These are phyloP conservation scores for Clarireedia paspali DNA, from an alignment of 2,329 filamentous ascomycete genomes.

Conservation along the genomic window DNA sequence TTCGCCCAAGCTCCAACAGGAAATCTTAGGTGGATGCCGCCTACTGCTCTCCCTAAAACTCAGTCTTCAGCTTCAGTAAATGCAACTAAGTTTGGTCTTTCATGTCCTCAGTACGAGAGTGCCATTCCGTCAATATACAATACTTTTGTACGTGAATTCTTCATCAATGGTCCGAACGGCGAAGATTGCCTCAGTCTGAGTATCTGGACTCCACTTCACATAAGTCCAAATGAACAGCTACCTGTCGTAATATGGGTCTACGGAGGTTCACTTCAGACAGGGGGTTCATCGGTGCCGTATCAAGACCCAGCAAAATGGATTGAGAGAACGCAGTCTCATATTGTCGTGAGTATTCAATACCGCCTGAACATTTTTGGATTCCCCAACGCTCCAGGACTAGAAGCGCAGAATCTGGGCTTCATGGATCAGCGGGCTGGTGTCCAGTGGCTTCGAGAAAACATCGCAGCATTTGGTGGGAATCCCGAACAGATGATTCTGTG, in stretches of 20 bases:
- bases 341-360: slow-evolving; percentile 29
- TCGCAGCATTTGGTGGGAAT: slow-evolving; percentile 51
- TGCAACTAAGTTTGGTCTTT: slow-evolving; percentile 14
- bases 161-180: neutral
- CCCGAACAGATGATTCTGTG: slow-evolving; percentile 43
- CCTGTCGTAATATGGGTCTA: slow-evolving; percentile 31
- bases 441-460: slow-evolving; percentile 39
- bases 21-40: neutral
- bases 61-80: neutral
- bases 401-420: slow-evolving; percentile 11
- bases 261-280: slow-evolving; percentile 8
- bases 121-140: slow-evolving; percentile 6
- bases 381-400: slow-evolving; percentile 21
- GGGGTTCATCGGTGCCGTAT: slow-evolving; percentile 7
- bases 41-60: neutral
- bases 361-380: slow-evolving; percentile 31
- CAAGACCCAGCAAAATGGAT: slow-evolving; percentile 11
- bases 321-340: slow-evolving; percentile 11
- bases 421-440: slow-evolving; percentile 28
- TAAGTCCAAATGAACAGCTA: slow-evolving; percentile 33
- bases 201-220: slow-evolving; percentile 18
- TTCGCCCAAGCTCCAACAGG: slow-evolving; percentile 33
- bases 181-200: slow-evolving; percentile 27
- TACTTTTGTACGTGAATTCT: slow-evolving; percentile 9
- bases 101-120: slow-evolving; percentile 22